phyloP scores from a whole-genome alignment of 2,329 filamentous ascomycete genomes.

The Akanthomyces muscarius region DNA sequence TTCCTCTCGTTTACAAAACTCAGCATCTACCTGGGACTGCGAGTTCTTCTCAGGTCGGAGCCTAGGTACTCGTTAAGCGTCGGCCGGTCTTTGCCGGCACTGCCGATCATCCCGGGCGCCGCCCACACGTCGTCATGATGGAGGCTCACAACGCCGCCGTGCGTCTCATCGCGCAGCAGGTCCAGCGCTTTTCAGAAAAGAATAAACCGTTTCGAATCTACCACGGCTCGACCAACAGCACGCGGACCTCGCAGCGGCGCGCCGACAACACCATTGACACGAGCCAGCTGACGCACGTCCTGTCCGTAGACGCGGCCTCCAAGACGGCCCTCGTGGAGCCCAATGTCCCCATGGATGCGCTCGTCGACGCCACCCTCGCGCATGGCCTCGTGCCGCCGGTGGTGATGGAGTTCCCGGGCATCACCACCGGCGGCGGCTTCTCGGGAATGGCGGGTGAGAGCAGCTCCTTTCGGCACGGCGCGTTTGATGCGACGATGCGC shows the following conservation, averaged over 20 bases:
- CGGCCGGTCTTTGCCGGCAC: too few relatives aligned
- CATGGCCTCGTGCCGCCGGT: conserved; percentile 59
- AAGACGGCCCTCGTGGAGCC: conserved; percentile 64
- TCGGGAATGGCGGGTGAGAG: conserved; percentile 65
- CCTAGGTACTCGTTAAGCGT: too few relatives aligned
- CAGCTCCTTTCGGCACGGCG: conserved; percentile 63
- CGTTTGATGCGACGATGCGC: conserved; percentile 59
- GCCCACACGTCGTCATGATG: conserved; percentile 24
- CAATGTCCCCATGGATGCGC: conserved; percentile 64
- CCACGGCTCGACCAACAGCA: conserved; percentile 75
- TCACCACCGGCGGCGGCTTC: conserved; percentile 66
- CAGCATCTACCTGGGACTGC: not conserved
- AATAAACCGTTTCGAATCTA: conserved; percentile 65
- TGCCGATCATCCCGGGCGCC: not conserved
- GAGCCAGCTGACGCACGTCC: conserved; percentile 57
- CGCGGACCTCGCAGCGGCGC: conserved; percentile 51
- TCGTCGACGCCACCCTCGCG: conserved; percentile 55
- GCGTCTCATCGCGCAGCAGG: conserved; percentile 38
- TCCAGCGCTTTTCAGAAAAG: conserved; percentile 40
- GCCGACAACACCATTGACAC: conserved; percentile 62
- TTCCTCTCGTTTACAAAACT: too few relatives aligned
- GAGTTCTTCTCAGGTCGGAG: not conserved
- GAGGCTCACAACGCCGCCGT: conserved; percentile 45
- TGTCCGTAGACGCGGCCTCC: conserved; percentile 51
- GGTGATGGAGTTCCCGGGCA: conserved; percentile 70